These are phyloP conservation scores for Spirogloea muscicola DNA, from an alignment of 139 green algal species.

Conservation along the genomic window DNA sequence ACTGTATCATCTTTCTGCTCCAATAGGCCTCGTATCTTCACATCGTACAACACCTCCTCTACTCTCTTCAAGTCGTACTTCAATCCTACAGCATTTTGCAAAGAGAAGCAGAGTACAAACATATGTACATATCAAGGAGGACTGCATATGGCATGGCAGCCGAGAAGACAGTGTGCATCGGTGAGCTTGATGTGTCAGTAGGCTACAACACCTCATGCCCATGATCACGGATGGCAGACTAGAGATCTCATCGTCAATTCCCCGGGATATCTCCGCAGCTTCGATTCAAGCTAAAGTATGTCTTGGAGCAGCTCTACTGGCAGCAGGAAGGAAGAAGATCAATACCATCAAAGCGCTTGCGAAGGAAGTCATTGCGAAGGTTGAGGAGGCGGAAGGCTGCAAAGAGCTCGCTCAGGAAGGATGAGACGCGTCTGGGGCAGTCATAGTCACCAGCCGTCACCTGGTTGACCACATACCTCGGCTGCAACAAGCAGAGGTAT, in stretches of 20 bases:
- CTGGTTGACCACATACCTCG: conserved; percentile 41
- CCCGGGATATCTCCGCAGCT: not conserved
- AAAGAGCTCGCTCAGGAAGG: conserved; percentile 40
- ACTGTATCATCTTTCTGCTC: too few species aligned
- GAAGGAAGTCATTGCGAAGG: conserved; percentile 38
- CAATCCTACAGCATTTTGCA: not conserved
- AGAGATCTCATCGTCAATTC: not conserved
- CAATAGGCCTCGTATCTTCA: conserved; percentile 35
- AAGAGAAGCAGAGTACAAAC: not conserved
- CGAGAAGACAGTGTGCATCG: not conserved
- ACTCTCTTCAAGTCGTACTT: conserved; percentile 50
- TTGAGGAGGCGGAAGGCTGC: conserved; percentile 44
- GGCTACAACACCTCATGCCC: not conserved
- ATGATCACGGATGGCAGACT: not conserved
- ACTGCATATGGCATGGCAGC: not conserved
- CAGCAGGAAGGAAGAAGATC: too few species aligned
- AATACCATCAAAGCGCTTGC: conserved; percentile 43
- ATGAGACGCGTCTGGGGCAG: not conserved
- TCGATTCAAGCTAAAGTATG: conserved; percentile 3
- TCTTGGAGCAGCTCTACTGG: too few species aligned
- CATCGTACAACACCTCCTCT: conserved; percentile 45
- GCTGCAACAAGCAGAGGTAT: conserved; percentile 17
- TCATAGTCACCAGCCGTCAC: conserved; percentile 44
- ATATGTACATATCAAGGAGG: not conserved
- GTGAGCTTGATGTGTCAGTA: not conserved